Evolutionary conservation across 2,329 filamentous ascomycete genomes (phyloP), one percentile per base, ranked within the genome.

Genomic region (Plectosphaerella cucumerina): DNA sequence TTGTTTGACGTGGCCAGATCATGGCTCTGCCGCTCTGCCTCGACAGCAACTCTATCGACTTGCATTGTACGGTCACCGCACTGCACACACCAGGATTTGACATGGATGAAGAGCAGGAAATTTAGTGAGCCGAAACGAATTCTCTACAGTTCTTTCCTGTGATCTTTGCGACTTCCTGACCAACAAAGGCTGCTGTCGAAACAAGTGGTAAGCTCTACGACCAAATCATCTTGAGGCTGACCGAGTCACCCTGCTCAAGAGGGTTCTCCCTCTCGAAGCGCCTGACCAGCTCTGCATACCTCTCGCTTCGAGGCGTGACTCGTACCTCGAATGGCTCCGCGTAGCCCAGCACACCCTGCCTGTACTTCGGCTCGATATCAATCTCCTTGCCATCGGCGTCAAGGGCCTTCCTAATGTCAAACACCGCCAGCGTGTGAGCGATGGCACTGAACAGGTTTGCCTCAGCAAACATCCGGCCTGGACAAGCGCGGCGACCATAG

Each of bases 341-440:
- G n/a, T 50, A 46, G 17, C 23, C 39, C 41, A 53, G 35, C 14
- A 50, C 42, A 11, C 51, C 48, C 14, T 48, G 51, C 44, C 50
- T 50, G 1, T 48, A 39, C 45, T 50, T 37, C 4, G 48, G 37
- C n/a, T 48, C 35, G 6, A 45, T 41, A 4, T 37, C 26, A 20
- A 53, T 23, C 22, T 37, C 26, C 26, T 11, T 15, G 3, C n/a
- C 21, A 6, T 6, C 17, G 6, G n/a, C 26, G 26, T 31, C 26
- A 8, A 31, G 26, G 8, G 26, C 26, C 26, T 31, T 31, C 8
- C 26, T 3, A 8, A 71, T 59, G 5, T 73, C 62, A 55, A 80
- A 80, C 0, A 72, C 75, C 80, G 78, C 82, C 0, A 84, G 58
- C 23, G 77, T 46, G 17, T 70, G 65, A 0, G 74, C 65, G 33